These are phyloP conservation scores for Coniochaeta sp. DNA, from an alignment of 2,329 filamentous ascomycete species.

Conservation along the genomic window DNA sequence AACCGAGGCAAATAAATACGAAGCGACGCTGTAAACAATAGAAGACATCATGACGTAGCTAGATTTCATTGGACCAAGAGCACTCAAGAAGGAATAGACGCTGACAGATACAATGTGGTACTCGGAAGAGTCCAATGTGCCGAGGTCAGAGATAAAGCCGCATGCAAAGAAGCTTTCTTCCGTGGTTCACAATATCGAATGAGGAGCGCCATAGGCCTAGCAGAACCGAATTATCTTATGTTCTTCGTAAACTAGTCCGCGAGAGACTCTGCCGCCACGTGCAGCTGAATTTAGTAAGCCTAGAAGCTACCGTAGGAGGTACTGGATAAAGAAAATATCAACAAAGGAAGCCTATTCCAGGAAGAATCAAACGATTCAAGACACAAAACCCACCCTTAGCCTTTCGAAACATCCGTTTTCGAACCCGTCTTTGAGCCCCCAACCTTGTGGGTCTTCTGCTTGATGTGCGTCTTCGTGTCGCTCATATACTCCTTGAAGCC, in stretches of 20 bases:
- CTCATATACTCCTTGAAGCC: constrained; percentile 17
- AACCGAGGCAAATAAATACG: background rate
- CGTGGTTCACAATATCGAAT: background rate
- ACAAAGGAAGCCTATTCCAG: too few species aligned
- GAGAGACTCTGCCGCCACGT: background rate
- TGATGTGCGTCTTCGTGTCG: constrained; percentile 17
- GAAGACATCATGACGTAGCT: background rate
- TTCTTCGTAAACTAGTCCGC: background rate
- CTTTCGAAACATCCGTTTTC: background rate
- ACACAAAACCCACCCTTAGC: background rate
- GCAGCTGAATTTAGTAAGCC: background rate
- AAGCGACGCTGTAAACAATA: background rate
- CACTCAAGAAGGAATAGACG: background rate
- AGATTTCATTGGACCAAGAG: background rate
- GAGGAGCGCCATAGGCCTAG: background rate
- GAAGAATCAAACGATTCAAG: too few species aligned
- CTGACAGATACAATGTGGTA: background rate
- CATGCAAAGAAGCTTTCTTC: background rate
- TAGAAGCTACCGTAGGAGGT: background rate
- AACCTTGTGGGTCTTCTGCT: constrained; percentile 4
- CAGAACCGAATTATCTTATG: background rate
- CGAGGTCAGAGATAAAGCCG: too few species aligned
- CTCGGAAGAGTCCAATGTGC: background rate
- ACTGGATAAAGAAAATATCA: background rate
- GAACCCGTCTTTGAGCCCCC: background rate